Evolutionary conservation across 805 yeast species (phyloP).

Genomic region (Wickerhamiella domercqiae): DNA sequence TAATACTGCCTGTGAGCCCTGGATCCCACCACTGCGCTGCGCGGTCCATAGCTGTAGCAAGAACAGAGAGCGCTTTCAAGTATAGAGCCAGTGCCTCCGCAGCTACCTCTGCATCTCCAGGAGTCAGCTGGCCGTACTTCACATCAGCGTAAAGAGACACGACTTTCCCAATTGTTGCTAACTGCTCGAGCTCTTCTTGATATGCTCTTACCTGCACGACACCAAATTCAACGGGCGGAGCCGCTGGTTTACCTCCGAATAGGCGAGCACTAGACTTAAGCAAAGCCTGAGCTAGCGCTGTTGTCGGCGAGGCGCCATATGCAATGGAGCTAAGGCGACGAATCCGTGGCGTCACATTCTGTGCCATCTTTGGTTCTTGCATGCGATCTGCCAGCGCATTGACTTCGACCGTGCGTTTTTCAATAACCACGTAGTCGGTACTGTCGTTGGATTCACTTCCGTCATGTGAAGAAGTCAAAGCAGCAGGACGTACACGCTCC

Average conservation of each 20-base stretch:
- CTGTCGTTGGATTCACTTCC: neutral
- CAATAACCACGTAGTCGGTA: constrained; percentile 65
- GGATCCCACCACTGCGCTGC: constrained; percentile 83
- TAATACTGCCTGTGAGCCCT: constrained; percentile 3
- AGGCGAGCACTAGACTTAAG: constrained; percentile 77
- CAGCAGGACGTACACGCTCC: constrained; percentile 10
- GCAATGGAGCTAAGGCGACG: constrained; percentile 21
- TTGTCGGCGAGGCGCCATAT: constrained; percentile 45
- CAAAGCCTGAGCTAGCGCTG: constrained; percentile 76
- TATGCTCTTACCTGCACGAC: constrained; percentile 18
- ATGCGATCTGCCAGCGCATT: constrained; percentile 91
- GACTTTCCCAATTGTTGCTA: constrained; percentile 85
- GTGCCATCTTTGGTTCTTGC: constrained; percentile 26
- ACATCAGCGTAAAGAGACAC: constrained; percentile 80
- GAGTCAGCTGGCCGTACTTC: constrained; percentile 57
- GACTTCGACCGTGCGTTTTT: constrained; percentile 86
- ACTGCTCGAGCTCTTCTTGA: constrained; percentile 39
- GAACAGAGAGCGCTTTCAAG: constrained; percentile 64
- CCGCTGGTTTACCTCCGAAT: constrained; percentile 39
- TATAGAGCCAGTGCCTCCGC: constrained; percentile 80
- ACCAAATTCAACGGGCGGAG: too few relatives aligned
- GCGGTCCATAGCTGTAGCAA: constrained; percentile 72
- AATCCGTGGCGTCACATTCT: constrained; percentile 1
- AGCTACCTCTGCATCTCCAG: constrained; percentile 39
- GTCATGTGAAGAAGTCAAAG: neutral